Evolutionary conservation across 73 alveolate species (phyloP), one percentile per base, ranked within the genome.

Genomic region (Durusdinium trenchii): DNA sequence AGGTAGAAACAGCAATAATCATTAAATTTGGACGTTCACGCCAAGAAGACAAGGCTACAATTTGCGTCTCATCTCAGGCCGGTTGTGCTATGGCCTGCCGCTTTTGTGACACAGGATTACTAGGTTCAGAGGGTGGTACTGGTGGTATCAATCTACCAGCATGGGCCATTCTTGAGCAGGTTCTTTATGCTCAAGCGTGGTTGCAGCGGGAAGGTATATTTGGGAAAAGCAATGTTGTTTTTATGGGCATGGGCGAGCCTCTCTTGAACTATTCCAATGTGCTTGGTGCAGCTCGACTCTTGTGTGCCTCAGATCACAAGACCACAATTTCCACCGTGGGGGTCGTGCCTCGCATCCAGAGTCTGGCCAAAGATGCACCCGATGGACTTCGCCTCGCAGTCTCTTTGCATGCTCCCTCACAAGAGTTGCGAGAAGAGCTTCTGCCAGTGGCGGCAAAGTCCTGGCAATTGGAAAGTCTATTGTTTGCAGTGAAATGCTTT

Each of bases 51-150:
- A 50, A 81, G 76, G 42, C 79, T 38, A 94, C 99, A 36, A 94
- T 94, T 32, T 94, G 99, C 86, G 93, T 46, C 20, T 94, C 99
- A 28, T 94, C 99, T 10, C 99, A 94, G 82, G 99, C 83, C 40
- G 83, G 99, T 40, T 94, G 99, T 64, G 82, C 99, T 14, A 94
- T 94, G 99, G 99, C 99, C 28, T 94, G 99, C 28, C 99, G 99
- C 84, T 94, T 94, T 47, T 94, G 99, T 51, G 99, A 94, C 94
- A 94, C 99, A 5, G 99, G 99, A 67, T 43, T 94, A 42, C 57
- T 75, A 28, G 87, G 87, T 75, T 85, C 78, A 20, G 35, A 57
- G 36, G 69, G 75, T 35, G 90, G 98, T 35, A 69, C 71, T 46
- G 69, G 75, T 35, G 90, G 98, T 35, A 69, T 91, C 60, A 69